Conservation (phyloP, 495 filamentous ascomycete genomes). For the Talaromyces proteolyticus region DNA sequence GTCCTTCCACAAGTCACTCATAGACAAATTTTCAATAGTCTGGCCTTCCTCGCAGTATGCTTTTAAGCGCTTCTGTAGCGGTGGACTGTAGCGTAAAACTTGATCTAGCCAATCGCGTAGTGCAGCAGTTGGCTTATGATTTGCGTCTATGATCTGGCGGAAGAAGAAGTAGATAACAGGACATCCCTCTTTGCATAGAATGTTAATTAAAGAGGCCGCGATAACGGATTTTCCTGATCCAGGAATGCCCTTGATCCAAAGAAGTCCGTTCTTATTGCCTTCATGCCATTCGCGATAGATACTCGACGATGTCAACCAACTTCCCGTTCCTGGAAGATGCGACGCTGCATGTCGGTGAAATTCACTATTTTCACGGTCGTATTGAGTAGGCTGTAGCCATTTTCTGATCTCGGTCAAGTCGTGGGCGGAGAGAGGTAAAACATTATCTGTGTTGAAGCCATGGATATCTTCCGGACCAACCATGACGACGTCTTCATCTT, state of each 20-base stretch:
- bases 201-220: conserved; percentile 28
- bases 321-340: conserved; percentile 9
- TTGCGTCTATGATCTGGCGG: conserved; percentile 44
- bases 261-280: conserved; percentile 20
- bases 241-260: conserved; percentile 47
- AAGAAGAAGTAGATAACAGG: conserved; percentile 51
- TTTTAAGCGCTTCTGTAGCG: conserved; percentile 26
- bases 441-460: conserved; percentile 13
- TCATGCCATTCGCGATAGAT: conserved; percentile 36
- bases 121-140: conserved; percentile 33
- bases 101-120: conserved; percentile 39
- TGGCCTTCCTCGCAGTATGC: conserved; percentile 10
- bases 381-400: conserved; percentile 14
- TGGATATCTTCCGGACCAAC: conserved; percentile 1
- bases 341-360: conserved; percentile 8
- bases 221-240: conserved; percentile 48
- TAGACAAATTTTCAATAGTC: conserved; percentile 12
- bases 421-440: conserved; percentile 10
- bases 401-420: conserved; percentile 8
- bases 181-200: conserved; percentile 18
- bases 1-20: conserved; percentile 17
- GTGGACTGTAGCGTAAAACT: conserved; percentile 29
- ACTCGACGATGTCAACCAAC: conserved; percentile 12
- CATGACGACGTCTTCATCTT: conserved; percentile 5
- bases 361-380: conserved; percentile 11